phyloP scores from a whole-genome alignment of 176 grass and related monocot genomes.

The Poa annua region DNA sequence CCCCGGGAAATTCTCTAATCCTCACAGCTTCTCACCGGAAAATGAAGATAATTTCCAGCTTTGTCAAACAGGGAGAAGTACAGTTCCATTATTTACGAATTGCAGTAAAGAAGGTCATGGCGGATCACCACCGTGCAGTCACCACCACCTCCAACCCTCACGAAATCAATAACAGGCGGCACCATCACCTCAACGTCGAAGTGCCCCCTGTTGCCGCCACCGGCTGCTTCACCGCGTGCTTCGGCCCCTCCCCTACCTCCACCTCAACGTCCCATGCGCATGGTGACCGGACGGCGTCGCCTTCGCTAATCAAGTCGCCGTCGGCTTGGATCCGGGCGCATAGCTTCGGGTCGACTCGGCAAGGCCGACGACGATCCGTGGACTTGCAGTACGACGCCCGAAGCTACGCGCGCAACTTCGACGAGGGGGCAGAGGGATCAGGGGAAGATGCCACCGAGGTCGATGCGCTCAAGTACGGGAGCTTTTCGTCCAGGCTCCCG shows the following conservation, averaged over 20 bases:
- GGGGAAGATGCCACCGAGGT: background rate
- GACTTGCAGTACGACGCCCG: slow-evolving; percentile 56
- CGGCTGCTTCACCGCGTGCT: slow-evolving; percentile 21
- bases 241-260: slow-evolving; percentile 11
- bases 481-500: slow-evolving; percentile 53
- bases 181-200: slow-evolving; percentile 36
- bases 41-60: background rate
- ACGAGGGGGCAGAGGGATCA: slow-evolving; percentile 35
- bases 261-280: background rate
- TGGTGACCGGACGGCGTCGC: slow-evolving; percentile 1
- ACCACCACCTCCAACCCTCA: background rate
- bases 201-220: slow-evolving; percentile 13
- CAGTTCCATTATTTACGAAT: background rate
- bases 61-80: background rate
- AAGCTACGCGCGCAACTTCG: slow-evolving; percentile 69
- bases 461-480: slow-evolving; percentile 26
- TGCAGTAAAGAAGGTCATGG: background rate
- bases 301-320: slow-evolving; percentile 49
- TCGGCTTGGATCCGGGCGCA: slow-evolving; percentile 53
- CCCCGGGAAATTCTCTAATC: background rate
- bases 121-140: background rate
- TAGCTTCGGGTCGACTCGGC: slow-evolving; percentile 35
- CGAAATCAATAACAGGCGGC: slow-evolving; percentile 16
- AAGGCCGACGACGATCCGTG: slow-evolving; percentile 12
- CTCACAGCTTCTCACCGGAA: background rate